phyloP scores from a whole-genome alignment of 108 stramenopile genomes.

The Fistulifera solaris region DNA sequence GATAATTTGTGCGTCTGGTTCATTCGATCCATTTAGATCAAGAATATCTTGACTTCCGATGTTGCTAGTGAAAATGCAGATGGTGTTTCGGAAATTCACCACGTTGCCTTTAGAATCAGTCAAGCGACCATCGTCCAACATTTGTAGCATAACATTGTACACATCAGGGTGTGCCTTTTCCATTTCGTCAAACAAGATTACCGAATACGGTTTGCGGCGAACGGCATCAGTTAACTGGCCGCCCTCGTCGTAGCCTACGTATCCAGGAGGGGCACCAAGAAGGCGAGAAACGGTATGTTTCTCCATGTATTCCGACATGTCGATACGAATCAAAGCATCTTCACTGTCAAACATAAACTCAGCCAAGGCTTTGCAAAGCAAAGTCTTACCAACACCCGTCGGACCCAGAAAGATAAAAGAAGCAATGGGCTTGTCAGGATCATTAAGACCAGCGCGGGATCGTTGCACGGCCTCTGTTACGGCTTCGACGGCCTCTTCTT shows the following conservation, averaged over 20 bases:
- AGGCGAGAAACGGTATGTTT: conserved; percentile 90
- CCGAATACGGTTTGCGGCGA: conserved; percentile 91
- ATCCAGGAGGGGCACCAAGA: conserved; percentile 94
- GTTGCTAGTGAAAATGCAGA: conserved; percentile 96
- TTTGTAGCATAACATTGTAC: conserved; percentile 93
- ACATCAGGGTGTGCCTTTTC: conserved; percentile 99
- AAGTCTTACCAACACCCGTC: conserved; percentile 88
- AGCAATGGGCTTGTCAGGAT: conserved; percentile 85
- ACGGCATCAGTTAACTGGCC: conserved; percentile 99
- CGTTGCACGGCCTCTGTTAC: conserved; percentile 88
- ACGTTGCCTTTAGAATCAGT: conserved; percentile 94
- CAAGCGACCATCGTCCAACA: conserved; percentile 97
- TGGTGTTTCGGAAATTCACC: conserved; percentile 93
- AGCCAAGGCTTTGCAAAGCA: conserved; percentile 88
- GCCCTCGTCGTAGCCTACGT: conserved; percentile 98
- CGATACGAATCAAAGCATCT: conserved; percentile 88
- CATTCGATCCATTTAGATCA: conserved; percentile 49
- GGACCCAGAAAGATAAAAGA: conserved; percentile 91
- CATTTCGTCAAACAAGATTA: conserved; percentile 96
- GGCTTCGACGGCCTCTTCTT: conserved; percentile 86
- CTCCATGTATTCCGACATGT: conserved; percentile 98
- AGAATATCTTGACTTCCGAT: conserved; percentile 90
- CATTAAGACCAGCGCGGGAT: conserved; percentile 86
- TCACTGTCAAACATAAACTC: conserved; percentile 91
- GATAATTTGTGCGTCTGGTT: conserved; percentile 33